These are phyloP conservation scores for Chrysosporium queenslandicum DNA, from an alignment of 2,329 filamentous ascomycete genomes.

Conservation along the genomic window DNA sequence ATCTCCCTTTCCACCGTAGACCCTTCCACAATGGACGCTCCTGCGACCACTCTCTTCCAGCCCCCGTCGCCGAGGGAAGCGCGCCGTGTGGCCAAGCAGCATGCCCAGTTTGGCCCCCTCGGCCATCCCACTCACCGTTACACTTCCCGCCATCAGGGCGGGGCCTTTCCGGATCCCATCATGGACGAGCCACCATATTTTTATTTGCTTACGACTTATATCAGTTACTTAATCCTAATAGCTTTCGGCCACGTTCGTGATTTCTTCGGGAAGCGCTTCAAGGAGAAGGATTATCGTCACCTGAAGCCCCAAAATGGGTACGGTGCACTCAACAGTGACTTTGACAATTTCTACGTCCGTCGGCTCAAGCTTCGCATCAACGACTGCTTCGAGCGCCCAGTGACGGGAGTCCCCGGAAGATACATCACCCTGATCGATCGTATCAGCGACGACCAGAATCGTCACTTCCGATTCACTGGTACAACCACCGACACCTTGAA, in stretches of 20 bases:
- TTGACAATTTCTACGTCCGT: conserved; percentile 96
- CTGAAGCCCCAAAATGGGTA: conserved; percentile 78
- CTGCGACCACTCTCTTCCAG: conserved; percentile 67
- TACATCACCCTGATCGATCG: conserved; percentile 91
- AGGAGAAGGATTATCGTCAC: conserved; percentile 74
- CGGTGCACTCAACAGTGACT: conserved; percentile 91
- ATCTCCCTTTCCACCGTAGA: conserved; percentile 82
- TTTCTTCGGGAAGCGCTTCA: conserved; percentile 95
- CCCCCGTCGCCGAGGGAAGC: conserved; percentile 78
- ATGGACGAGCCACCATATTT: conserved; percentile 96
- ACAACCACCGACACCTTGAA: conserved; percentile 92
- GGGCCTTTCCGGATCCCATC: conserved; percentile 67
- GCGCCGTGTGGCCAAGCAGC: conserved; percentile 61
- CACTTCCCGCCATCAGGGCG: conserved; percentile 75
- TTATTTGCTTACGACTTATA: conserved; percentile 93
- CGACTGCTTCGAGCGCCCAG: conserved; percentile 88
- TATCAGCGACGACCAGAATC: conserved; percentile 82
- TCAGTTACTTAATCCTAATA: conserved; percentile 94
- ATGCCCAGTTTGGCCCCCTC: conserved; percentile 86
- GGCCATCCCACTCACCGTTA: conserved; percentile 73
- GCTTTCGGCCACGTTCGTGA: conserved; percentile 91
- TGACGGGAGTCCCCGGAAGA: conserved; percentile 84
- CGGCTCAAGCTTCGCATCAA: conserved; percentile 89
- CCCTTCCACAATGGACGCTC: conserved; percentile 60
- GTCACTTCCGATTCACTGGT: conserved; percentile 77